These are phyloP conservation scores for Leptographium procerum DNA, from an alignment of 2,329 filamentous ascomycete species.

Conservation along the genomic window DNA sequence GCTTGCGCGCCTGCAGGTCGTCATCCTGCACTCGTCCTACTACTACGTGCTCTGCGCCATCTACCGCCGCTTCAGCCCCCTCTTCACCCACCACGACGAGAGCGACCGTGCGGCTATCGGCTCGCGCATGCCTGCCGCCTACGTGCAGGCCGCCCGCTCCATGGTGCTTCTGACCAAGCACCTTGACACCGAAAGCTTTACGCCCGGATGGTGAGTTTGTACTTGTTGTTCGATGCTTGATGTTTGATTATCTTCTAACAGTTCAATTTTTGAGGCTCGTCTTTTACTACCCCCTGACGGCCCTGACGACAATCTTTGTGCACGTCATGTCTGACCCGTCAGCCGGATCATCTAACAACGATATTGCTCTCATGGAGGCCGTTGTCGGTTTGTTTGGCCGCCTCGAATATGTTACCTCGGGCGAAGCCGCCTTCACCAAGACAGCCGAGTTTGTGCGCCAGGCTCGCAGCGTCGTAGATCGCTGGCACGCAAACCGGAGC, in stretches of 20 bases:
- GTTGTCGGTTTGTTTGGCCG: slow-evolving; percentile 5
- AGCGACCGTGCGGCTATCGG: background rate
- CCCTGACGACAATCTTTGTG: slow-evolving; percentile 2
- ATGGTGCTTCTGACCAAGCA: slow-evolving; percentile 4
- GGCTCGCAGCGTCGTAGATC: slow-evolving; percentile 1
- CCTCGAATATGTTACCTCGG: slow-evolving; percentile 6
- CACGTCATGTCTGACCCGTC: slow-evolving; percentile 1
- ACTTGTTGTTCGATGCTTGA: background rate
- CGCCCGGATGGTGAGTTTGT: slow-evolving; percentile 1
- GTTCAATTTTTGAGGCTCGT: slow-evolving; percentile 3
- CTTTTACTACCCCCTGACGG: slow-evolving; percentile 6
- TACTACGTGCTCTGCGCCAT: slow-evolving; percentile 5
- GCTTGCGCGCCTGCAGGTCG: background rate
- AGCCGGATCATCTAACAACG: background rate
- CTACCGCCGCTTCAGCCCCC: slow-evolving; percentile 4
- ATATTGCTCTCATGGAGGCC: slow-evolving; percentile 6
- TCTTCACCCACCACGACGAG: slow-evolving; percentile 2
- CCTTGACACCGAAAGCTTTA: slow-evolving; percentile 4
- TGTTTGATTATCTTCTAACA: background rate
- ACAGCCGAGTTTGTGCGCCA: slow-evolving; percentile 7
- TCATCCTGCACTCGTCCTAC: slow-evolving; percentile 4
- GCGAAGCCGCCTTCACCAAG: slow-evolving; percentile 6
- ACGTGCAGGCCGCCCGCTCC: slow-evolving; percentile 3
- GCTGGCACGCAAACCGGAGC: background rate
- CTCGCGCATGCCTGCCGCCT: background rate